A percentile compares a stretch with the other conserved stretches of the same genome.
Evolutionary conservation across 2,329 filamentous ascomycete genomes (phyloP).

Genomic region (Hortaea sp.): DNA sequence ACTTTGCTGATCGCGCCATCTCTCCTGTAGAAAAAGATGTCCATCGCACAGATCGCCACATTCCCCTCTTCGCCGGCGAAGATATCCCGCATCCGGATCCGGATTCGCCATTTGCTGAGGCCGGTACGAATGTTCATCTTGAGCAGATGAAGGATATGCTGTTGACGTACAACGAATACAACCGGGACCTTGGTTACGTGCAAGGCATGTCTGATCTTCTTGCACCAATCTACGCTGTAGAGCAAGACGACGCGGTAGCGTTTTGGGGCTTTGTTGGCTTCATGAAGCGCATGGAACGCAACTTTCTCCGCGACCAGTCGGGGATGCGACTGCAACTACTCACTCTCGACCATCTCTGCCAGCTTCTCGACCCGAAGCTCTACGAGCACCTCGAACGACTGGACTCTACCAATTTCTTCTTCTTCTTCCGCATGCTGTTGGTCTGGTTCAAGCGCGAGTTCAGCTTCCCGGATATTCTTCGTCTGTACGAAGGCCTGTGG

Average conservation of each 20-base stretch:
- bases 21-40: conserved; percentile 82
- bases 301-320: conserved; percentile 89
- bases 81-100: conserved; percentile 95
- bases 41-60: conserved; percentile 87
- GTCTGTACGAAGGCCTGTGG: conserved; percentile 89
- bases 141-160: conserved; percentile 99
- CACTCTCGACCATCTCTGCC: conserved; percentile 86
- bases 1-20: conserved; percentile 37
- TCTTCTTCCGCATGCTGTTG: conserved; percentile 97
- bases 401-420: conserved; percentile 98
- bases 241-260: conserved; percentile 92
- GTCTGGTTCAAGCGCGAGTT: conserved; percentile 99
- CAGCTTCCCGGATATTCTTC: conserved; percentile 72
- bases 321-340: conserved; percentile 90
- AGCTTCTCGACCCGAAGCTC: conserved; percentile 91
- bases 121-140: conserved; percentile 91
- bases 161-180: conserved; percentile 96
- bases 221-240: conserved; percentile 89
- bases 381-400: conserved; percentile 82
- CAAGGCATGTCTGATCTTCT: conserved; percentile 98
- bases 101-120: conserved; percentile 83
- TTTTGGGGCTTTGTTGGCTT: conserved; percentile 96
- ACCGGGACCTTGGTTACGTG: conserved; percentile 88
- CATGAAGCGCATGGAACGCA: conserved; percentile 97
- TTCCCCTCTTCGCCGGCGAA: conserved; percentile 92